Percentiles rank a stretch among this genome's conserved stretches.
Conservation (phyloP, 352 stramenopile genomes). For the Globisporangium paroecandrum region DNA sequence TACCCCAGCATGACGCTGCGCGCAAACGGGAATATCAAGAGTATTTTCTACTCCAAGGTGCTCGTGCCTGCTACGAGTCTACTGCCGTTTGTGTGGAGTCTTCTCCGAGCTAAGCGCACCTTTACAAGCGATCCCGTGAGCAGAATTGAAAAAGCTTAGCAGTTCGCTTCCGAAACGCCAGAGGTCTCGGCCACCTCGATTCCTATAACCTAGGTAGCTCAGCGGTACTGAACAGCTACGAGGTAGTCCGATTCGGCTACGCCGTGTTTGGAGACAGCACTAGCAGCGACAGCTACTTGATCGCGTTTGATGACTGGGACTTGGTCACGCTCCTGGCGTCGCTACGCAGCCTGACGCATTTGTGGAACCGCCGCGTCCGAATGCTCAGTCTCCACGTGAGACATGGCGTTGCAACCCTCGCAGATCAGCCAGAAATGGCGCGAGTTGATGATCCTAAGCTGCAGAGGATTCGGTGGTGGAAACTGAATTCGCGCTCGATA, state of each 20-base stretch:
- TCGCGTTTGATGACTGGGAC: not conserved
- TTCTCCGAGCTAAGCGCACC: not conserved
- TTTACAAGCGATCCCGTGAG: not conserved
- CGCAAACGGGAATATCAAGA: conserved; percentile 3
- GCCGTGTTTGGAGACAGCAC: not conserved
- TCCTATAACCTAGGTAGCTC: not conserved
- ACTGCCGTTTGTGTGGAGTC: conserved; percentile 2
- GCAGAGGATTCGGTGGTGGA: conserved; percentile 4
- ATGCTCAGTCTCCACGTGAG: not conserved
- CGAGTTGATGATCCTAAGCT: not conserved
- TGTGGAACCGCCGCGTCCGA: conserved; percentile 6
- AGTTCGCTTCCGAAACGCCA: not conserved
- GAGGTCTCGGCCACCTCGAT: not conserved
- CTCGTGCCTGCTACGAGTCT: not conserved
- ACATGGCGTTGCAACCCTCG: not conserved
- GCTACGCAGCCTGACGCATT: not conserved
- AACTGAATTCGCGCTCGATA: not conserved
- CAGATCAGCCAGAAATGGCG: not conserved
- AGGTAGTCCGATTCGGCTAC: conserved; percentile 1
- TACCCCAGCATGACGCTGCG: not conserved
- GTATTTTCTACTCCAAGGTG: conserved; percentile 4
- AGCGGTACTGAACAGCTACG: not conserved
- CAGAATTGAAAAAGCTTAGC: not conserved
- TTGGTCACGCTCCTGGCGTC: not conserved
- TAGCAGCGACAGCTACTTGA: not conserved